These are phyloP conservation scores for Nannochloropsis gaditana DNA, from an alignment of 108 stramenopile genomes.

Conservation along the genomic window DNA sequence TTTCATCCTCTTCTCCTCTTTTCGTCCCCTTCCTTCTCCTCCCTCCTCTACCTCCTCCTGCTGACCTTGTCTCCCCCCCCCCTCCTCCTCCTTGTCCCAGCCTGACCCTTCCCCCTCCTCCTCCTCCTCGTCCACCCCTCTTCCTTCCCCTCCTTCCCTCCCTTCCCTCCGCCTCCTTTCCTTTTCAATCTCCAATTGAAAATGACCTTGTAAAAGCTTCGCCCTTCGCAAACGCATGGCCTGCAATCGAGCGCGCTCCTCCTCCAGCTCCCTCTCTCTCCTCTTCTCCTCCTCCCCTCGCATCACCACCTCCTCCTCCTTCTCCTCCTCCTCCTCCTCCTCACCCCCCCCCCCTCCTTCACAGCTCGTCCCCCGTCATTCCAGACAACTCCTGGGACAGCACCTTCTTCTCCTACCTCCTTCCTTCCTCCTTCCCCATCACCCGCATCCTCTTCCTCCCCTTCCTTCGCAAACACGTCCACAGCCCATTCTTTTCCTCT, in stretches of 20 bases:
- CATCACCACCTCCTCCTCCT: neutral
- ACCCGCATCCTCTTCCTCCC: neutral
- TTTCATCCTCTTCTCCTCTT: neutral
- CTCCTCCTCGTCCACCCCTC: neutral
- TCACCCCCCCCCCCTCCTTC: neutral
- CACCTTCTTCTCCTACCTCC: neutral
- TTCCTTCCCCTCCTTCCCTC: neutral
- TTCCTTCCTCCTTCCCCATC: neutral
- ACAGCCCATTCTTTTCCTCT: neutral
- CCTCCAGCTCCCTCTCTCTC: neutral
- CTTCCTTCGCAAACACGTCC: neutral
- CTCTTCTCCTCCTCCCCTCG: neutral
- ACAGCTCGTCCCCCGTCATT: no score
- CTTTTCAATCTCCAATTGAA: slow-evolving; percentile 1
- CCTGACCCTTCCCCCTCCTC: neutral
- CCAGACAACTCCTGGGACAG: no score
- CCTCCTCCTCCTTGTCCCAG: slow-evolving; percentile 9
- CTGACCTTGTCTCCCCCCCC: neutral
- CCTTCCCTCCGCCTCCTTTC: neutral
- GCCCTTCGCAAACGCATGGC: neutral
- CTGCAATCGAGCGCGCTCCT: neutral
- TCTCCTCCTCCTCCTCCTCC: neutral
- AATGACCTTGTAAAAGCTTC: neutral
- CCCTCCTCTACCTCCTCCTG: neutral
- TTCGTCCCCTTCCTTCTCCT: neutral